Percentiles rank a stretch among this genome's conserved stretches.
Conservation (phyloP, 164 flowering plant species). For the Vitis riparia region DNA sequence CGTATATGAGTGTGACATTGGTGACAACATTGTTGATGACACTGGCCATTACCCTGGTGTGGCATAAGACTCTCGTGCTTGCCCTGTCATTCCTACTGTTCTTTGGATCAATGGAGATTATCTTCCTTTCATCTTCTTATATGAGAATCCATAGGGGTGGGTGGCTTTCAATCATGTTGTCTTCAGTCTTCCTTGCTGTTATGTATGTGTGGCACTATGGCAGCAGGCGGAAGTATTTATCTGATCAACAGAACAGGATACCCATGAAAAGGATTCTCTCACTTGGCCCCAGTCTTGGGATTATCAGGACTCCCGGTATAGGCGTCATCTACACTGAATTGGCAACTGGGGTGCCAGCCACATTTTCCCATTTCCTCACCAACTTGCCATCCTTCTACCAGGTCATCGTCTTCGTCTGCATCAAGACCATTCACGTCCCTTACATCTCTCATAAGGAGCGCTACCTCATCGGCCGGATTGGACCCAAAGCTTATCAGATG, state of each 20-base stretch:
- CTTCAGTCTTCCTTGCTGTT: conserved; percentile 33
- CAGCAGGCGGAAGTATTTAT: conserved; percentile 49
- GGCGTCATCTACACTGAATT: conserved; percentile 71
- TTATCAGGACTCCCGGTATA: conserved; percentile 69
- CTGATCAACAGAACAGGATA: conserved; percentile 60
- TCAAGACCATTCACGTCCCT: conserved; percentile 63
- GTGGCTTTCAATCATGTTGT: conserved; percentile 55
- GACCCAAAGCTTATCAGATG: conserved; percentile 62
- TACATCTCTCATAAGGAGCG: conserved; percentile 47
- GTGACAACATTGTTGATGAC: conserved; percentile 59
- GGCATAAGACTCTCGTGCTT: conserved; percentile 37
- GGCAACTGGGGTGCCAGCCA: conserved; percentile 65
- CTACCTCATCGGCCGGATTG: conserved; percentile 68
- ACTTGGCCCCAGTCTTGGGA: conserved; percentile 67
- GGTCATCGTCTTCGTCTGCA: conserved; percentile 65
- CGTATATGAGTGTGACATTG: conserved; percentile 42
- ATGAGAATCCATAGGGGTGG: conserved; percentile 59
- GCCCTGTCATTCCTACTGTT: conserved; percentile 42
- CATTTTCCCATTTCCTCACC: conserved; percentile 67
- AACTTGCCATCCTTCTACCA: conserved; percentile 71
- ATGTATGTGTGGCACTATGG: conserved; percentile 84
- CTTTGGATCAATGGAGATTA: conserved; percentile 56
- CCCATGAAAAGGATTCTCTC: conserved; percentile 70
- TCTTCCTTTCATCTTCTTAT: conserved; percentile 46
- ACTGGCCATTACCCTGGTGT: conserved; percentile 56